Conservation (phyloP, 1,284 basidiomycete genomes). For the Psilocybe mexicana region DNA sequence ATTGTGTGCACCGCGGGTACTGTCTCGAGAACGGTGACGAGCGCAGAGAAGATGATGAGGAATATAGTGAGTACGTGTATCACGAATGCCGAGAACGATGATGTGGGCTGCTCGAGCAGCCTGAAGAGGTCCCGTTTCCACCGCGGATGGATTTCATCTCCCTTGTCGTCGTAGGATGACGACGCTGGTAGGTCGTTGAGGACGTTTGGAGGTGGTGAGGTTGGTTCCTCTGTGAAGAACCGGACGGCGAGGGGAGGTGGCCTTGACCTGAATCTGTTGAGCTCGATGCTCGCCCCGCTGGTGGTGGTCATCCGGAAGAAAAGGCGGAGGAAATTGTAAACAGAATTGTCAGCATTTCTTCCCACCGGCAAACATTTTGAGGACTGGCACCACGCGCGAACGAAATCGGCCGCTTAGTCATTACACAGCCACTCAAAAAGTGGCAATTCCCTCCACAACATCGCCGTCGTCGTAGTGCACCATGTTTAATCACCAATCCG, state of each 20-base stretch:
- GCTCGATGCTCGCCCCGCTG: conserved; percentile 9
- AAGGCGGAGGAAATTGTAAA: neutral
- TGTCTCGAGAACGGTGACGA: conserved; percentile 84
- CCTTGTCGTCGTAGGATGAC: conserved; percentile 35
- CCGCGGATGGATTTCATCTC: conserved; percentile 44
- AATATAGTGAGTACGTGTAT: conserved; percentile 63
- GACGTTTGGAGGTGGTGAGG: conserved; percentile 30
- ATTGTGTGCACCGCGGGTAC: conserved; percentile 79
- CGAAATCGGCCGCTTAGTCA: no score
- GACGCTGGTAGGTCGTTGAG: conserved; percentile 38
- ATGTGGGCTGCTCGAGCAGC: conserved; percentile 69
- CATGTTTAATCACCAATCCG: no score
- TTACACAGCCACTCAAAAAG: no score
- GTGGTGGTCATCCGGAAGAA: conserved; percentile 11
- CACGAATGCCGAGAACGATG: conserved; percentile 65
- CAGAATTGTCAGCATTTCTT: neutral
- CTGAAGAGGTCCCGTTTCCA: conserved; percentile 62
- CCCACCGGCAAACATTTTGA: no score
- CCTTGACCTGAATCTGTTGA: conserved; percentile 10
- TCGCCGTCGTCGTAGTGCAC: no score
- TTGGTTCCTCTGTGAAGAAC: conserved; percentile 24
- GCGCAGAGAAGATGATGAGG: conserved; percentile 68
- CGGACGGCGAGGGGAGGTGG: conserved; percentile 20
- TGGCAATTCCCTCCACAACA: no score
- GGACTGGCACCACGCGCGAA: no score